These are phyloP conservation scores for Barbarea vulgaris DNA, from an alignment of 345 rosid genomes.

Conservation along the genomic window DNA sequence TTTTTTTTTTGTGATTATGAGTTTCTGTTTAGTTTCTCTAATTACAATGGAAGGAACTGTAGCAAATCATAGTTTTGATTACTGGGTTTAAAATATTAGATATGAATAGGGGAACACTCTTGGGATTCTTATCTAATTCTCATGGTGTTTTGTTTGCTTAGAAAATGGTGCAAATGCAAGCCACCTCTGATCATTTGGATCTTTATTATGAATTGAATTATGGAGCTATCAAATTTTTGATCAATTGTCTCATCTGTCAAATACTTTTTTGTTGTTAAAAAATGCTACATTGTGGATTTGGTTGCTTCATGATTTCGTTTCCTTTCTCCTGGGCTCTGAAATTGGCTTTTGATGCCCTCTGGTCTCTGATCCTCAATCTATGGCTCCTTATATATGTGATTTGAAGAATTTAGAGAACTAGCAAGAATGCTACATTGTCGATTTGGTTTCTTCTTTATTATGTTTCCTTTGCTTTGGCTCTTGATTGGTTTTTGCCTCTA, in stretches of 20 bases:
- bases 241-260: not conserved
- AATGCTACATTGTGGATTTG: slow-evolving; percentile 17
- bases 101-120: not conserved
- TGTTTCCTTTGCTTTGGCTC: not conserved
- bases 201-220: not conserved
- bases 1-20: not conserved
- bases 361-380: slow-evolving; percentile 8
- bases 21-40: slow-evolving; percentile 9
- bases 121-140: slow-evolving; percentile 1
- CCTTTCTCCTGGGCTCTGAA: not conserved
- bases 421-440: slow-evolving; percentile 4
- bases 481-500: not conserved
- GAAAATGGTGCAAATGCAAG: slow-evolving; percentile 7
- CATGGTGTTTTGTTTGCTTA: not conserved
- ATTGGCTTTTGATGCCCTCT: not conserved
- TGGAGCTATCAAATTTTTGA: not conserved
- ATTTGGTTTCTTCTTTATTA: slow-evolving; percentile 19
- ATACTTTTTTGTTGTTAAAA: slow-evolving; percentile 12
- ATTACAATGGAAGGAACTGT: slow-evolving; percentile 18
- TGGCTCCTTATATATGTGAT: not conserved
- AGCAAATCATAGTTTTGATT: not conserved
- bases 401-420: not conserved
- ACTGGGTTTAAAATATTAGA: not conserved
- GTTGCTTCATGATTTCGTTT: slow-evolving; percentile 2
- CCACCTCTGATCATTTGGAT: not conserved